Percentiles rank a stretch among this genome's conserved stretches.
These are phyloP conservation scores for Gonium pectorale DNA, from an alignment of 139 green algal species.

Conservation along the genomic window DNA sequence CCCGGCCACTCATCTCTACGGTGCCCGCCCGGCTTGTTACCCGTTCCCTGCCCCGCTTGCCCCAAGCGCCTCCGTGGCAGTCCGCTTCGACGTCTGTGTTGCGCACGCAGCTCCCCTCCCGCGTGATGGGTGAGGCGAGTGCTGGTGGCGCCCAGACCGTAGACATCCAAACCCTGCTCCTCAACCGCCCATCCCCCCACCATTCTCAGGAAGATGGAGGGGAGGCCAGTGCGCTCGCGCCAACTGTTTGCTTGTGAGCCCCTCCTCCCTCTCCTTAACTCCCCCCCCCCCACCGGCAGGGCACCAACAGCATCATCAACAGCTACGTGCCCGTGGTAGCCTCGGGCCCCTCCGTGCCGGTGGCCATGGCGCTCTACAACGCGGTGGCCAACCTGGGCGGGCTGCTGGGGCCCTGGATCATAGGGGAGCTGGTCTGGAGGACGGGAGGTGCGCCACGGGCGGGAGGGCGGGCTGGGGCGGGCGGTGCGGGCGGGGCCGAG, in stretches of 20 bases:
- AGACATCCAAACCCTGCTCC: not conserved
- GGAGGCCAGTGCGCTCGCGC: too few species aligned
- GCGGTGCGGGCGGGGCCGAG: too few species aligned
- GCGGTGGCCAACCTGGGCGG: constrained; percentile 49
- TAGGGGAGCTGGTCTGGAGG: constrained; percentile 40
- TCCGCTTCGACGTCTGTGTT: too few species aligned
- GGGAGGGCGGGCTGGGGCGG: too few species aligned
- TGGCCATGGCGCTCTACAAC: constrained; percentile 50
- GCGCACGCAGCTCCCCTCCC: too few species aligned
- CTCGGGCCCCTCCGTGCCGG: not conserved
- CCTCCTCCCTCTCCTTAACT: not conserved
- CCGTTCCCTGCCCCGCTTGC: too few species aligned
- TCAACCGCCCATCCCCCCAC: too few species aligned
- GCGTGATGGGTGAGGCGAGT: too few species aligned
- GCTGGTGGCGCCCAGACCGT: too few species aligned
- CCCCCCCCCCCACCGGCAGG: constrained; percentile 22
- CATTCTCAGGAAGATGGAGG: too few species aligned
- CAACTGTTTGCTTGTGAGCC: not conserved
- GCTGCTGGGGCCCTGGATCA: constrained; percentile 46
- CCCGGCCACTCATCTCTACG: not conserved
- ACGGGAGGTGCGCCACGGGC: not conserved
- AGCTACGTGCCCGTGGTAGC: constrained; percentile 33
- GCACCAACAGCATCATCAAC: constrained; percentile 53
- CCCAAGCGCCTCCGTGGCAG: too few species aligned
- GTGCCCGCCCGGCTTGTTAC: too few species aligned